These are phyloP conservation scores for Amanita exitialis DNA, from an alignment of 768 basidiomycete genomes.

Conservation along the genomic window DNA sequence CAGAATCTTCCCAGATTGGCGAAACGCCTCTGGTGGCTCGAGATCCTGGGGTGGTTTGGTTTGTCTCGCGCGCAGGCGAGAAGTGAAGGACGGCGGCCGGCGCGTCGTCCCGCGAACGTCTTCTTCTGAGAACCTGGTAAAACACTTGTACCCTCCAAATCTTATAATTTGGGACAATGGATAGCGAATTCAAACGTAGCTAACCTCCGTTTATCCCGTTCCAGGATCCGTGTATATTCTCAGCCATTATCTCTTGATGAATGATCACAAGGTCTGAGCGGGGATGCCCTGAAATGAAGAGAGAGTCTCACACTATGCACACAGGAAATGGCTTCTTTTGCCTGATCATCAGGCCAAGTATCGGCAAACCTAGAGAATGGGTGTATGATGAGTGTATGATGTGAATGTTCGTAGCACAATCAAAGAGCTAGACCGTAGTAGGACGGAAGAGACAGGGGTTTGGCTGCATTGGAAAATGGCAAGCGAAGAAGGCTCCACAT, in stretches of 20 bases:
- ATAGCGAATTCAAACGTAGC: not conserved
- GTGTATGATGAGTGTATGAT: not conserved
- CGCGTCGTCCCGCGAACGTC: not conserved
- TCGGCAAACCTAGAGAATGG: not conserved
- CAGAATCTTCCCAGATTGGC: not conserved
- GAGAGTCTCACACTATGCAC: not conserved
- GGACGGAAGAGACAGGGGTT: not conserved
- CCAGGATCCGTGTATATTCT: not conserved
- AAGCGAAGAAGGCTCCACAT: not conserved
- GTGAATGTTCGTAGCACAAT: not conserved
- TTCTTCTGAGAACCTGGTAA: not conserved
- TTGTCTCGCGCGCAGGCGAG: not conserved
- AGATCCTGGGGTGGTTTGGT: not conserved
- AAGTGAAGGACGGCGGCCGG: not conserved
- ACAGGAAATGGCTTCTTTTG: constrained; percentile 1
- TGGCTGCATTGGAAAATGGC: not conserved
- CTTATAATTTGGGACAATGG: not conserved
- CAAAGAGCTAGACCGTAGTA: constrained; percentile 2
- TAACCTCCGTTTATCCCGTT: not conserved
- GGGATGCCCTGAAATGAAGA: not conserved
- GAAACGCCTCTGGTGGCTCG: not conserved
- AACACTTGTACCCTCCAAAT: not conserved
- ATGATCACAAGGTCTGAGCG: not conserved
- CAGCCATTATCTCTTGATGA: not conserved
- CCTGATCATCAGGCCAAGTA: not conserved